Base-by-base conservation (phyloP, 805 yeast species). In the Barnettozyma vustinii region DNA sequence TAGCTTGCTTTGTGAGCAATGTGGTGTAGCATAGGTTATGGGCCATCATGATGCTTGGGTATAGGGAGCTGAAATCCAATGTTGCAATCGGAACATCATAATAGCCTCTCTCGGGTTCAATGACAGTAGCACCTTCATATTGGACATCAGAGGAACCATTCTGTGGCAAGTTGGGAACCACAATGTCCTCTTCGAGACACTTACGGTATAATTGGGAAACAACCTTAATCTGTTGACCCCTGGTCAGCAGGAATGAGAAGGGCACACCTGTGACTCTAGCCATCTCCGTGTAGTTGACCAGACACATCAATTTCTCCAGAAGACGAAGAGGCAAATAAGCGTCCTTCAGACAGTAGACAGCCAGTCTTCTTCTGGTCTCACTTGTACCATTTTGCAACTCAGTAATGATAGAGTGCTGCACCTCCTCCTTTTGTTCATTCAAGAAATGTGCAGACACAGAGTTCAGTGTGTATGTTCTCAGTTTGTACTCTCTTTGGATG, bases 251-350 rank as follows among this genome's bases (percentile, higher is more conserved):
- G 62, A 82, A 92, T 1, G 97, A 85, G 60, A 94, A 89, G 0
- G 99, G 99, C 10, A 94, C 98, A 56, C 99, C 99, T 0, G 99
- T 94, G 25, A 94, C 99, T 72, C 99, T 84, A 1, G 99, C 97
- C 99, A 94, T 94, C 69, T 94, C 99, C 0, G 97, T 92, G 68
- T 94, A 94, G 62, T 94, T 94, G 52, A 95, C 96, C 52, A 94
- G 73, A 59, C 97, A 90, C 99, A 94, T 95, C 47, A 94, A 75
- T 60, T 92, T 95, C 55, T 92, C 97, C 59, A 91, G 68, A 35
- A 94, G 73, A 54, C 99, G 72, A 58, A 94, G 63, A 1, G 99
- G 99, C 42, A 94, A 72, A 60, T 85, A 91, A 0, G 99, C 97
- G 73, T 94, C 99, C 60, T 94, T 94, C 59, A 94, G 72, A 75